phyloP scores from a whole-genome alignment of 495 filamentous ascomycete species.

The Amniculicola lignicola region DNA sequence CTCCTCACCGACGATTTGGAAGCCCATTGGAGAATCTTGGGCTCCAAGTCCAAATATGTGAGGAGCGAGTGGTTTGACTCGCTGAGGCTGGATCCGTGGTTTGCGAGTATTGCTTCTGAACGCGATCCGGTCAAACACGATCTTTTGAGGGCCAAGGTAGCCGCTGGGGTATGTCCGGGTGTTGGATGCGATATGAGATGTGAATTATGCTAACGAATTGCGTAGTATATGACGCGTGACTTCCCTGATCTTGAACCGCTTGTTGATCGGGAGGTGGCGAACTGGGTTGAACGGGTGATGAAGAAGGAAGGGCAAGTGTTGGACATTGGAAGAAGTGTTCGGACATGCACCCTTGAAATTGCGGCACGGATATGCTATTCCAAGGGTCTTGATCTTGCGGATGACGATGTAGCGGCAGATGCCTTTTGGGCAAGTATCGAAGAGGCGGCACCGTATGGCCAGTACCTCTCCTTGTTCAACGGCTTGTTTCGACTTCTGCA shows the following conservation, averaged over 20 bases:
- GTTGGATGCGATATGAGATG: too few relatives aligned
- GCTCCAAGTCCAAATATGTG: background rate
- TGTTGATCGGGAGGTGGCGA: background rate
- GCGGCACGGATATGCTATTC: background rate
- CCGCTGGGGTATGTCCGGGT: background rate
- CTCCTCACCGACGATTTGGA: background rate
- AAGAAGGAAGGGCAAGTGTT: background rate
- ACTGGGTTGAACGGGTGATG: background rate
- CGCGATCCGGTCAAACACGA: background rate
- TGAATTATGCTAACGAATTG: background rate
- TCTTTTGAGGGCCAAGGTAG: background rate
- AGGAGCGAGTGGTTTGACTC: background rate
- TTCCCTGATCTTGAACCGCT: background rate
- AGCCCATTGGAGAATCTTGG: background rate
- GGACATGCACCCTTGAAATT: background rate
- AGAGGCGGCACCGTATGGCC: background rate
- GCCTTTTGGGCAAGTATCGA: background rate
- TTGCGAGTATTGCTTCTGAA: background rate
- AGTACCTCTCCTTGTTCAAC: background rate
- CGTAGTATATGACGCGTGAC: background rate
- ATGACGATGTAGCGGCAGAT: background rate
- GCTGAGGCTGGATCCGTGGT: background rate
- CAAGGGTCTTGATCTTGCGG: background rate
- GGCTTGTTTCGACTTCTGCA: background rate
- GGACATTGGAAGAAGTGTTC: background rate